These are phyloP conservation scores for Sclerotinia borealis DNA, from an alignment of 2,329 filamentous ascomycete species.

Conservation along the genomic window DNA sequence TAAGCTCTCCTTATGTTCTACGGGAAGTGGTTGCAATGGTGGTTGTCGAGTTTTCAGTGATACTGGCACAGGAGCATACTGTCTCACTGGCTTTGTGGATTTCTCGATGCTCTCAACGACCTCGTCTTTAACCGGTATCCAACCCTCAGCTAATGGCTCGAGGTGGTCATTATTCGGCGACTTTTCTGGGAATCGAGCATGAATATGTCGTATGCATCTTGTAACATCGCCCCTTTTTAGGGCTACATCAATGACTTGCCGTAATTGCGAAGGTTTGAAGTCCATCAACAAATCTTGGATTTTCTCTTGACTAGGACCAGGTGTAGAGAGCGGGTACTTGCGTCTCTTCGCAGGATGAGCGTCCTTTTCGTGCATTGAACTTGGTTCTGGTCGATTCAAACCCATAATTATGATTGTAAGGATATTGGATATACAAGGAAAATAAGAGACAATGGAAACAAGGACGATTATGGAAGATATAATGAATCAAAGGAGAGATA, in stretches of 20 bases:
- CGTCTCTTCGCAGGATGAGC: not conserved
- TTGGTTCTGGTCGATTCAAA: not conserved
- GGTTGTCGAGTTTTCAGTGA: not conserved
- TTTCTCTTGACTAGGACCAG: not conserved
- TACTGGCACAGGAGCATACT: not conserved
- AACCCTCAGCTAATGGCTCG: no score
- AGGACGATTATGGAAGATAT: not conserved
- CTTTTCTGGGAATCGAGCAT: not conserved
- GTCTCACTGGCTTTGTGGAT: not conserved
- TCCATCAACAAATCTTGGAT: not conserved
- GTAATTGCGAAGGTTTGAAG: not conserved
- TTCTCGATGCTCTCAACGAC: not conserved
- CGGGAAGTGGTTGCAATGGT: not conserved
- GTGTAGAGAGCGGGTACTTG: not conserved
- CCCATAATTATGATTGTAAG: not conserved
- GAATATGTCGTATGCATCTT: slow-evolving; percentile 1
- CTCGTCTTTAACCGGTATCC: not conserved
- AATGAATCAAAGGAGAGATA: not conserved
- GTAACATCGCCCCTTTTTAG: not conserved
- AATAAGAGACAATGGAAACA: not conserved
- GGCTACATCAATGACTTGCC: not conserved
- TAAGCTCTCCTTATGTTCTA: not conserved
- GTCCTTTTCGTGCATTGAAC: not conserved
- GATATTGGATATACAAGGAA: not conserved
- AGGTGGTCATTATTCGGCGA: not conserved